phyloP scores from a whole-genome alignment of 768 basidiomycete species.

The Tulasnella sp. region DNA sequence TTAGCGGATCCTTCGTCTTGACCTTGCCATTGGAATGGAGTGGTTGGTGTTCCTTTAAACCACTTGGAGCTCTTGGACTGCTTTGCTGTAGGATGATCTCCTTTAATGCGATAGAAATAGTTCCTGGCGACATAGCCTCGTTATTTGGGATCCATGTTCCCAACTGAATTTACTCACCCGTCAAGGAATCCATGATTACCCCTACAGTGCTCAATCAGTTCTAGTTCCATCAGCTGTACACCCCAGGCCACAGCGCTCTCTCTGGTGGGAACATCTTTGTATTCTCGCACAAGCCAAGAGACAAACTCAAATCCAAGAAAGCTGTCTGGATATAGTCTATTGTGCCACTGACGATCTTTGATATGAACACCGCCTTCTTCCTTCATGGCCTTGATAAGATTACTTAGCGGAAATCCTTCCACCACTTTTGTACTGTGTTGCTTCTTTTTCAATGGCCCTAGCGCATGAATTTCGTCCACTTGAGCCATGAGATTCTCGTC shows the following conservation, averaged over 20 bases:
- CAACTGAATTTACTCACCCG: conserved; percentile 36
- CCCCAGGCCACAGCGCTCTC: conserved; percentile 75
- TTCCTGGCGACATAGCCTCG: conserved; percentile 37
- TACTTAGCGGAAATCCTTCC: conserved; percentile 43
- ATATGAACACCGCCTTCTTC: conserved; percentile 76
- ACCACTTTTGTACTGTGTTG: conserved; percentile 67
- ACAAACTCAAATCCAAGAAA: conserved; percentile 87
- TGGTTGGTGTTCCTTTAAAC: conserved; percentile 38
- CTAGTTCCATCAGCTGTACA: conserved; percentile 58
- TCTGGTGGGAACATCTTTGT: conserved; percentile 72
- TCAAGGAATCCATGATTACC: conserved; percentile 74
- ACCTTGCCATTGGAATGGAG: background rate
- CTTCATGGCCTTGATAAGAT: conserved; percentile 72
- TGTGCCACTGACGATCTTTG: conserved; percentile 76
- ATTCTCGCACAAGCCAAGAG: conserved; percentile 85
- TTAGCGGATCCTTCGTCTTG: conserved; percentile 8
- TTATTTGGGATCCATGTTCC: background rate
- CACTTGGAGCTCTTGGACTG: conserved; percentile 49
- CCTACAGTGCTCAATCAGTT: conserved; percentile 73
- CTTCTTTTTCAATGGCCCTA: conserved; percentile 64
- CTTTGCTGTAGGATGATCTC: conserved; percentile 56
- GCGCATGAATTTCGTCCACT: conserved; percentile 65
- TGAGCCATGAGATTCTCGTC: conserved; percentile 70
- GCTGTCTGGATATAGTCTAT: conserved; percentile 54
- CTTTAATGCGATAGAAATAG: conserved; percentile 76